Evolutionary conservation across 2,329 filamentous ascomycete species (phyloP), one percentile per base, ranked within the genome.

Genomic region (Leptoxyphium fumago): DNA sequence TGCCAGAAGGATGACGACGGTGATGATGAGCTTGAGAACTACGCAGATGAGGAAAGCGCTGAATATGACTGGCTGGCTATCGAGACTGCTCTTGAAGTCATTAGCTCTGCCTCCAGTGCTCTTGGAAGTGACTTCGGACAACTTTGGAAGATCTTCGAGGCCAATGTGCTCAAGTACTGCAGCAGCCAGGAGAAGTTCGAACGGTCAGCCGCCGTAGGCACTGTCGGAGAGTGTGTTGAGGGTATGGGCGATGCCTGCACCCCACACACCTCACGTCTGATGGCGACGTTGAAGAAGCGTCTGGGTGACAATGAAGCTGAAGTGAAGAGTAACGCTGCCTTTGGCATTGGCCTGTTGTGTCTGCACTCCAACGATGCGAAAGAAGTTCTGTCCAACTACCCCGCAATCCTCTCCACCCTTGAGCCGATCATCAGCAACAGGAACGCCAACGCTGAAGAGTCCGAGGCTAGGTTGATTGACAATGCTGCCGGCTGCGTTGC

Each of bases 61-160:
- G 91, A 98, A 68, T 94, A 94, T 58, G 91, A 96, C 70, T 96
- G 91, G 91, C 77, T 95, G 14, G 82, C 94, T 42, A 82, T 96
- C 44, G 91, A 98, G 68, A 94, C 87, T 9, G 88, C 86, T 30
- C 76, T 96, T 44, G 91, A 96, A 52, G 86, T 94, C 40, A 73
- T 95, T 42, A 85, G 86, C 42, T 86, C 84, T 32, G 75, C 96
- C 36, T 80, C 88, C 15, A 77, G 78, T 40, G 86, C 86, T 29
- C 78, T 96, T 11, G 91, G 91, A 34, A 64, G 74, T 17, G 78
- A 80, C 53, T 96, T 95, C 57, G 74, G 74, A 45, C 82, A 94
- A 69, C 72, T 95, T 49, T 96, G 87, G 86, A 93, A 94, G 72
- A 80, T 94, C 55, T 94, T 95, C 53, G 84, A 94, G 71, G 89